A percentile compares a stretch with the other conserved stretches of the same genome.
These are phyloP conservation scores for Exophiala phaeomuriformis DNA, from an alignment of 2,329 filamentous ascomycete species.

Conservation along the genomic window DNA sequence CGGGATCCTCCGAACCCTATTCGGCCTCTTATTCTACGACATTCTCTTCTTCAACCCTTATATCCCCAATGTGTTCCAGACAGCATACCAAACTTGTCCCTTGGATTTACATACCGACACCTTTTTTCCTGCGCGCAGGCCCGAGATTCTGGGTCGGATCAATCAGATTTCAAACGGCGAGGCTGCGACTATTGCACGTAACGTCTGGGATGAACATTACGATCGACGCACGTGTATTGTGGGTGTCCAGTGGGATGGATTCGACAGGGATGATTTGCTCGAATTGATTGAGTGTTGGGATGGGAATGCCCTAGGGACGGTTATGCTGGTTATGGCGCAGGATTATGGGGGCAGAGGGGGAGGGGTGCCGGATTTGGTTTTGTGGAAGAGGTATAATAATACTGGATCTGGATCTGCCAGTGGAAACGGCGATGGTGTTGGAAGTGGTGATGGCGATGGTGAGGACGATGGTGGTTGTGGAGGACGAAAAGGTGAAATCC, in stretches of 20 bases:
- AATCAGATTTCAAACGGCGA: slow-evolving; percentile 80
- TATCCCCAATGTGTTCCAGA: slow-evolving; percentile 95
- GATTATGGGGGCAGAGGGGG: slow-evolving; percentile 82
- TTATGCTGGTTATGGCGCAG: slow-evolving; percentile 92
- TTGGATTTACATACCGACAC: slow-evolving; percentile 87
- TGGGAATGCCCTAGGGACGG: slow-evolving; percentile 68
- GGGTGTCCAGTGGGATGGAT: slow-evolving; percentile 78
- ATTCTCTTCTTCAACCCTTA: slow-evolving; percentile 70
- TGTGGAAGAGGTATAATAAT: slow-evolving; percentile 57
- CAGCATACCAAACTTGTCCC: slow-evolving; percentile 86
- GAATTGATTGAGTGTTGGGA: slow-evolving; percentile 74
- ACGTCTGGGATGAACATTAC: slow-evolving; percentile 61
- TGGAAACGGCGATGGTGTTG: neutral
- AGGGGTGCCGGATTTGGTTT: slow-evolving; percentile 84
- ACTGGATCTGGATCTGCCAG: slow-evolving; percentile 13
- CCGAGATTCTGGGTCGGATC: slow-evolving; percentile 80
- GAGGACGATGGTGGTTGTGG: neutral
- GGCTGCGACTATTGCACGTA: slow-evolving; percentile 58
- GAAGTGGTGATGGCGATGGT: neutral
- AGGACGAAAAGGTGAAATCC: slow-evolving; percentile 51
- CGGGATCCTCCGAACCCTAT: slow-evolving; percentile 83
- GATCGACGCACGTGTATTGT: slow-evolving; percentile 75
- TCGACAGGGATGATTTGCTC: slow-evolving; percentile 66
- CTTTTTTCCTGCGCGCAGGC: slow-evolving; percentile 78
- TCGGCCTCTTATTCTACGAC: slow-evolving; percentile 87